Evolutionary conservation across 257 asterid species (phyloP).

Genomic region (Penstemon eatonii): DNA sequence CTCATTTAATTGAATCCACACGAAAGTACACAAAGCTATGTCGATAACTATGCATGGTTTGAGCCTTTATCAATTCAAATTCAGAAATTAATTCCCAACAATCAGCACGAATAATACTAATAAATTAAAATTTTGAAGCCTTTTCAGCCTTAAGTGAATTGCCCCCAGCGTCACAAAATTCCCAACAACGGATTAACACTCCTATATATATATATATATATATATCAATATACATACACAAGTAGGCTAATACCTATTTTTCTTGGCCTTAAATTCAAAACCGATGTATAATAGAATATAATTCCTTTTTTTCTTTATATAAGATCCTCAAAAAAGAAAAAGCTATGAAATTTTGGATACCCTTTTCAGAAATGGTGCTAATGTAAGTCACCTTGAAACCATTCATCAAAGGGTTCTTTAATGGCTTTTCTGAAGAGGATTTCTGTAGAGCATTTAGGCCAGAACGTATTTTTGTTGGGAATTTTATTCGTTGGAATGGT

Average conservation of each 20-base stretch:
- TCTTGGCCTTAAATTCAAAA: neutral
- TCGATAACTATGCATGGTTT: slow-evolving; percentile 41
- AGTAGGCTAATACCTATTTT: slow-evolving; percentile 25
- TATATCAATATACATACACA: slow-evolving; percentile 4
- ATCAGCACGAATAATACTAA: too few species aligned
- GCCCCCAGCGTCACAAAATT: slow-evolving; percentile 44
- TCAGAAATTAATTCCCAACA: too few species aligned
- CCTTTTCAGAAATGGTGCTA: slow-evolving; percentile 23
- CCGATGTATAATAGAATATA: slow-evolving; percentile 9
- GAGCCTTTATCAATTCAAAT: too few species aligned
- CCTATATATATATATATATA: too few species aligned
- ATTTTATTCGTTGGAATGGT: slow-evolving; percentile 62
- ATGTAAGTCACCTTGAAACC: slow-evolving; percentile 15
- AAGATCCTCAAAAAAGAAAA: neutral
- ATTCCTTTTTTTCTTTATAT: slow-evolving; percentile 3
- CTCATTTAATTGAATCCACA: slow-evolving; percentile 30
- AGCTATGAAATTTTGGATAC: neutral
- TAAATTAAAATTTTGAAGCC: too few species aligned
- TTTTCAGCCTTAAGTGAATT: slow-evolving; percentile 9
- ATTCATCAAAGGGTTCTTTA: slow-evolving; percentile 28
- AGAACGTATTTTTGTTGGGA: slow-evolving; percentile 54
- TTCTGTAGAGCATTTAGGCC: slow-evolving; percentile 31
- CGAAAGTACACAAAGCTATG: slow-evolving; percentile 37
- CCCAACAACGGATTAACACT: slow-evolving; percentile 42
- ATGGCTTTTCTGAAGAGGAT: slow-evolving; percentile 32